Conservation (phyloP, 1,284 basidiomycete species). For the Vanrija pseudolonga region DNA sequence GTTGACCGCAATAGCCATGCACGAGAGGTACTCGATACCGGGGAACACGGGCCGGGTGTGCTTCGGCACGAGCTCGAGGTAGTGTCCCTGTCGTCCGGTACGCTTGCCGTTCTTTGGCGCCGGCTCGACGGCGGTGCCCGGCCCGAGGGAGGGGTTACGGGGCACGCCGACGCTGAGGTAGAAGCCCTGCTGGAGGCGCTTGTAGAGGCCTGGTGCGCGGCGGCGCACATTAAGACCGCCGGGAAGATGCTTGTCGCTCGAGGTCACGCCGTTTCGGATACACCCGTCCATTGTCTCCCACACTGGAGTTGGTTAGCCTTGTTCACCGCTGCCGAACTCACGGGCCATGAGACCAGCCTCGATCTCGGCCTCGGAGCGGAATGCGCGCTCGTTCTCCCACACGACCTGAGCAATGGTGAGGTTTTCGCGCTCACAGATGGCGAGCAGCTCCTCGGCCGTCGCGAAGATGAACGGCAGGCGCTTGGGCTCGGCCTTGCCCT, state of each 20-base stretch:
- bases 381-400: conserved; percentile 87
- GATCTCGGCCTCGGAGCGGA: conserved; percentile 71
- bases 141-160: conserved; percentile 11
- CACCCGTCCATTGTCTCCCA: conserved; percentile 94
- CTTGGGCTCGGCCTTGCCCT: conserved; percentile 2
- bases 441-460: conserved; percentile 25
- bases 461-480: conserved; percentile 58
- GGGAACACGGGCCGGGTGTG: conserved; percentile 63
- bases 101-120: conserved; percentile 8
- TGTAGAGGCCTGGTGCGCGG: conserved; percentile 79
- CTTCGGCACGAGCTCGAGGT: conserved; percentile 73
- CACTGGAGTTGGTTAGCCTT: conserved; percentile 55
- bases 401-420: conserved; percentile 92
- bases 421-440: conserved; percentile 50
- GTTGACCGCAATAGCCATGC: conserved; percentile 82
- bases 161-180: conserved; percentile 39
- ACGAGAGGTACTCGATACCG: conserved; percentile 88
- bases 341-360: conserved; percentile 59
- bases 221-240: conserved; percentile 75
- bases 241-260: conserved; percentile 70
- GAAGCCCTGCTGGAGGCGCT: conserved; percentile 69
- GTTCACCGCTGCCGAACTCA: conserved; percentile 10
- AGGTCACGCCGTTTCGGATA: conserved; percentile 80
- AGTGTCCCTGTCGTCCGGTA: conserved; percentile 58
- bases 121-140: conserved; percentile 48